Conservation (phyloP, 768 basidiomycete species). For the Tubosaeta sp. region DNA sequence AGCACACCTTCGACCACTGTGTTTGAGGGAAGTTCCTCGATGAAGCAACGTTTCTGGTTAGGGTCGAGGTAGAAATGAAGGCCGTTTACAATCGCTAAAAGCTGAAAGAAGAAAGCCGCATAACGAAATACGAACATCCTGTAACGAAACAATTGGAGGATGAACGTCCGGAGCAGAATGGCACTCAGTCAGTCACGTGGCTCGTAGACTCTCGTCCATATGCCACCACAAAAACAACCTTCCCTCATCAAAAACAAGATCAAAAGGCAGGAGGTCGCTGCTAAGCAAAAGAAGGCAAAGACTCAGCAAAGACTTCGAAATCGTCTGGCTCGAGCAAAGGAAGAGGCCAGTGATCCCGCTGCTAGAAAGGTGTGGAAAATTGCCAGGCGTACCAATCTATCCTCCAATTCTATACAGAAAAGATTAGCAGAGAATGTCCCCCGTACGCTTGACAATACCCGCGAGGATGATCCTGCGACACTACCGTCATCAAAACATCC, state of each 20-base stretch:
- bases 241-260: constrained; percentile 82
- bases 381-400: not conserved
- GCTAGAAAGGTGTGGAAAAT: constrained; percentile 61
- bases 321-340: constrained; percentile 72
- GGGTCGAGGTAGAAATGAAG: constrained; percentile 97
- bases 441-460: constrained; percentile 87
- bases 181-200: constrained; percentile 15
- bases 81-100: constrained; percentile 53
- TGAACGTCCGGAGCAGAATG: constrained; percentile 1
- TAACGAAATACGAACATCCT: constrained; percentile 25
- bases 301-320: constrained; percentile 76
- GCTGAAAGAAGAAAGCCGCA: constrained; percentile 31
- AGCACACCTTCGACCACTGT: constrained; percentile 88
- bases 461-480: constrained; percentile 66
- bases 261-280: constrained; percentile 74
- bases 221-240: constrained; percentile 60
- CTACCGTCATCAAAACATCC: constrained; percentile 32
- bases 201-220: constrained; percentile 17
- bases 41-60: constrained; percentile 89
- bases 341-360: constrained; percentile 70
- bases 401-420: constrained; percentile 47
- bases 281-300: constrained; percentile 74
- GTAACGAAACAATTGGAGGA: not conserved
- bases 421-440: constrained; percentile 83
- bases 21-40: constrained; percentile 92